A percentile compares a stretch with the other conserved stretches of the same genome.
Evolutionary conservation across 1,284 basidiomycete species (phyloP).

Genomic region (Leccinum cinnamomeum): DNA sequence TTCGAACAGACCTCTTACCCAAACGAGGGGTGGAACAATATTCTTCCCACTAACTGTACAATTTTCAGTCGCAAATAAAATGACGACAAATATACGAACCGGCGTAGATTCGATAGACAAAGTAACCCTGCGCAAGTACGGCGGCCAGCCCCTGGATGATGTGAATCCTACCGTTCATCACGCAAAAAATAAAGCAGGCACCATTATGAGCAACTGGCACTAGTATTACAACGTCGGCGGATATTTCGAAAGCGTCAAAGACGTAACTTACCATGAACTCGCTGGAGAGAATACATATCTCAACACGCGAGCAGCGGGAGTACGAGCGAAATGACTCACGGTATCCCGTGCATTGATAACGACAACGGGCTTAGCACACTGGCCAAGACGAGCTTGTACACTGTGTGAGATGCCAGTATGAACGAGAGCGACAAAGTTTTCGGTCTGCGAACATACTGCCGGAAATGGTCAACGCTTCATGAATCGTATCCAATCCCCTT

Average conservation of each 20-base stretch:
- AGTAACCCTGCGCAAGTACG: slow-evolving; percentile 13
- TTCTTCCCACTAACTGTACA: background rate
- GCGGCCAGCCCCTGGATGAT: slow-evolving; percentile 6
- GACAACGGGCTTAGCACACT: background rate
- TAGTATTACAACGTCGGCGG: background rate
- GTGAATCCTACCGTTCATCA: background rate
- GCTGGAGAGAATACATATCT: background rate
- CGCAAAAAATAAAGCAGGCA: background rate
- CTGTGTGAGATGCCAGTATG: background rate
- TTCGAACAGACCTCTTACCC: background rate
- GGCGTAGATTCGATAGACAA: slow-evolving; percentile 19
- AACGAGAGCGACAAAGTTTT: background rate
- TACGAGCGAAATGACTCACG: slow-evolving; percentile 13
- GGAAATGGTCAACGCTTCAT: background rate
- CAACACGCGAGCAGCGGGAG: background rate
- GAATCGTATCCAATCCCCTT: slow-evolving; percentile 1
- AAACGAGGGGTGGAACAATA: background rate
- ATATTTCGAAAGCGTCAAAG: background rate
- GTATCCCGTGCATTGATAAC: background rate
- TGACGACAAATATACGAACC: slow-evolving; percentile 5
- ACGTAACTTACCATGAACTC: background rate
- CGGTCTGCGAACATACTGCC: background rate
- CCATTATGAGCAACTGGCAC: slow-evolving; percentile 1
- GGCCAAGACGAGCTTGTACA: slow-evolving; percentile 17
- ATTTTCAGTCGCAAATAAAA: background rate